A percentile compares a stretch with the other conserved stretches of the same genome.
Evolutionary conservation across 345 rosid species (phyloP).

Genomic region (Schrenkiella parvula): DNA sequence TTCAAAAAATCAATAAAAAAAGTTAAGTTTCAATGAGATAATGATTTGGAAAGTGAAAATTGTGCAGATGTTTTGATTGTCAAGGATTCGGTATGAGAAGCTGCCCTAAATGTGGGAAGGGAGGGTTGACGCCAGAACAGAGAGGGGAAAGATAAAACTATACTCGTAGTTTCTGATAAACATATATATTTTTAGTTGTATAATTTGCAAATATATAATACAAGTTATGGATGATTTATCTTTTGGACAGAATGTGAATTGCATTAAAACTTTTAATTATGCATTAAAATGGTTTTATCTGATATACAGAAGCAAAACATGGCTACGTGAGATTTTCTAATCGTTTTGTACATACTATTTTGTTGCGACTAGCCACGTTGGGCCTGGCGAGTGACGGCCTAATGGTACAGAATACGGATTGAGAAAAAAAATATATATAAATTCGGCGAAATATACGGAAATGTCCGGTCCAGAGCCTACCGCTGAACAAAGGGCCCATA

Average conservation of each 20-base stretch:
- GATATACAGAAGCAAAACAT: no score
- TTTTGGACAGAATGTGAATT: not conserved
- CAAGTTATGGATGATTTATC: not conserved
- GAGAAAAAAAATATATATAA: not conserved
- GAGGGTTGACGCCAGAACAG: constrained; percentile 75
- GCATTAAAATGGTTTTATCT: no score
- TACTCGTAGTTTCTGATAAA: not conserved
- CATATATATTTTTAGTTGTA: not conserved
- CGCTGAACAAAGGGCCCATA: not conserved
- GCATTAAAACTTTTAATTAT: not conserved
- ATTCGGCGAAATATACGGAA: not conserved
- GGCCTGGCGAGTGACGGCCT: not conserved
- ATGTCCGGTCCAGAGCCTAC: not conserved
- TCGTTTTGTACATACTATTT: no score
- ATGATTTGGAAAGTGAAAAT: not conserved
- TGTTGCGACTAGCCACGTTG: not conserved
- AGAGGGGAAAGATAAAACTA: constrained; percentile 56
- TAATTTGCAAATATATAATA: not conserved
- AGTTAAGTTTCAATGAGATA: not conserved
- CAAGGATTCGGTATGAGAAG: constrained; percentile 79
- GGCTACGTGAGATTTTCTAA: no score
- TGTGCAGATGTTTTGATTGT: constrained; percentile 68
- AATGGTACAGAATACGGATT: not conserved
- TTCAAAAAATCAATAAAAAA: not conserved
- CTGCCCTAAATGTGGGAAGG: constrained; percentile 68